phyloP scores from a whole-genome alignment of 2,329 filamentous ascomycete genomes.

The Didymella arachidicola region DNA sequence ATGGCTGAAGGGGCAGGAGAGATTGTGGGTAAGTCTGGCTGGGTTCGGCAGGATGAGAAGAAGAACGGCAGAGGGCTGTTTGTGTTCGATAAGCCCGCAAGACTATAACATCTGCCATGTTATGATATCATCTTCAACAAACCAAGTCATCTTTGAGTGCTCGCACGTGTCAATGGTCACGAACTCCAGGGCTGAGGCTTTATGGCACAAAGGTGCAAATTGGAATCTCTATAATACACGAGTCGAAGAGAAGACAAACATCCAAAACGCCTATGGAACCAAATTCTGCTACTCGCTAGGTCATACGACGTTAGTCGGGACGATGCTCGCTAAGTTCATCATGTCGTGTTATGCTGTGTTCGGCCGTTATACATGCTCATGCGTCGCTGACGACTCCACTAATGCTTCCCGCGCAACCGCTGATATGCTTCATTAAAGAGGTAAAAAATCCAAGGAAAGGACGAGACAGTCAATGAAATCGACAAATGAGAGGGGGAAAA shows the following conservation, averaged over 20 bases:
- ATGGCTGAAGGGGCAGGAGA: slow-evolving; percentile 57
- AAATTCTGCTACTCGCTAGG: slow-evolving; percentile 6
- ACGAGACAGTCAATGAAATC: neutral
- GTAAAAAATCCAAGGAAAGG: slow-evolving; percentile 1
- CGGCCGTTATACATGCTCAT: slow-evolving; percentile 20
- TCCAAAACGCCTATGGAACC: slow-evolving; percentile 5
- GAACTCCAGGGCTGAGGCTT: neutral
- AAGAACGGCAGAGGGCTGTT: slow-evolving; percentile 42
- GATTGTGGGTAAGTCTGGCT: slow-evolving; percentile 59
- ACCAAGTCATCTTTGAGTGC: neutral
- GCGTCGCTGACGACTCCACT: slow-evolving; percentile 17
- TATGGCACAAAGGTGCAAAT: neutral
- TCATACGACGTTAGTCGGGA: slow-evolving; percentile 6
- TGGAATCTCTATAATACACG: slow-evolving; percentile 15
- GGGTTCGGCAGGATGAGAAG: slow-evolving; percentile 50
- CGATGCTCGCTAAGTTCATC: slow-evolving; percentile 21
- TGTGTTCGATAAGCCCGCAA: slow-evolving; percentile 34
- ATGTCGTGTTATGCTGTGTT: slow-evolving; percentile 21
- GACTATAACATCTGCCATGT: neutral
- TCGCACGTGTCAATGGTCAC: neutral
- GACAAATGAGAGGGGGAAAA: neutral
- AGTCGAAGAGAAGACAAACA: slow-evolving; percentile 7
- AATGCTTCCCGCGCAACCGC: slow-evolving; percentile 12
- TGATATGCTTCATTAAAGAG: slow-evolving; percentile 19
- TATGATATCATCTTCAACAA: neutral